Evolutionary conservation across 805 yeast species (phyloP).

Genomic region (Starmerella apis): DNA sequence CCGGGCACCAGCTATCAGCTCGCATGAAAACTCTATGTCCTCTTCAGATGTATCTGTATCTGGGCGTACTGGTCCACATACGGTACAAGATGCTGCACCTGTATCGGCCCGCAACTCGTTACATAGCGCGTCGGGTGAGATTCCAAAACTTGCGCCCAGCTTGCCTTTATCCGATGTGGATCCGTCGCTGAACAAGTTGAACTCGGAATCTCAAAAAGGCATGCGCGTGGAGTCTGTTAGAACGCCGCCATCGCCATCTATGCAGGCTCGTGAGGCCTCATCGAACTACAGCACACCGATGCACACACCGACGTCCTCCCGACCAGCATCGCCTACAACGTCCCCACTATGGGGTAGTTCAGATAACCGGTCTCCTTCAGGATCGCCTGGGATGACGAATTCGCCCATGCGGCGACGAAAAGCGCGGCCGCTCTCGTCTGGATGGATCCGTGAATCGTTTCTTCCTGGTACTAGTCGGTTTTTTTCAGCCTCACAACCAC

Average conservation of each 20-base stretch:
- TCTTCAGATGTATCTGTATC: not conserved
- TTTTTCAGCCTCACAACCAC: constrained; percentile 11
- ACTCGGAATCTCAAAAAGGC: not conserved
- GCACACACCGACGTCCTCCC: not conserved
- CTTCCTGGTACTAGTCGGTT: constrained; percentile 13
- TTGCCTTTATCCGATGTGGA: not conserved
- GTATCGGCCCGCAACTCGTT: not conserved
- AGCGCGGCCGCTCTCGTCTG: constrained; percentile 15
- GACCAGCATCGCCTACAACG: not conserved
- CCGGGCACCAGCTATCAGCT: too few species aligned
- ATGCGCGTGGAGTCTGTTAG: not conserved
- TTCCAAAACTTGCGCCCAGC: not conserved
- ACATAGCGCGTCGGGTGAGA: not conserved
- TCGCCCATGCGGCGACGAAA: constrained; percentile 10
- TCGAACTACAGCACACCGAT: not conserved
- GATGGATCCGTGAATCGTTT: constrained; percentile 16
- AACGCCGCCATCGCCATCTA: not conserved
- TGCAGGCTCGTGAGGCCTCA: not conserved
- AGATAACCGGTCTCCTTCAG: not conserved
- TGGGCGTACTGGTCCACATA: not conserved
- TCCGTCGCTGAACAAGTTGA: not conserved
- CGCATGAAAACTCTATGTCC: not conserved
- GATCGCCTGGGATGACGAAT: not conserved
- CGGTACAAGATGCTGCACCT: not conserved
- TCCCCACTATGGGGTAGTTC: not conserved